A percentile compares a stretch with the other conserved stretches of the same genome.
phyloP scores from a whole-genome alignment of 2,329 filamentous ascomycete species.

The Aspergillus uvarum region DNA sequence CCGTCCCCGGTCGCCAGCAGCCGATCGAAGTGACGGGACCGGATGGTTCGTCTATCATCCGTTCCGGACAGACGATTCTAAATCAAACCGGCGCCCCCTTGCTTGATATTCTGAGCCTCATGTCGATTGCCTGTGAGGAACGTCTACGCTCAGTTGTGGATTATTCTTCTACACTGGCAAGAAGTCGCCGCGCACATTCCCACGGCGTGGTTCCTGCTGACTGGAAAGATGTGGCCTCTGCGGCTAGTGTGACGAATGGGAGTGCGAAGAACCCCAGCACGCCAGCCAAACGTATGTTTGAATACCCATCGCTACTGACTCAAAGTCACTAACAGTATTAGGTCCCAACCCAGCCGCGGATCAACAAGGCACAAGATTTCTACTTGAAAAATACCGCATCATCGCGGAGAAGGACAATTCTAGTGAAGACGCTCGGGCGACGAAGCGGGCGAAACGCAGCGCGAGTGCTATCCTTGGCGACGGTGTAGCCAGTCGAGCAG shows the following conservation, averaged over 20 bases:
- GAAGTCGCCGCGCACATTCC: constrained; percentile 71
- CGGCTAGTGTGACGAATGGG: constrained; percentile 30
- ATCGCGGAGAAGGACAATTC: constrained; percentile 66
- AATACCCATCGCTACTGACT: constrained; percentile 1
- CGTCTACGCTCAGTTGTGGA: constrained; percentile 73
- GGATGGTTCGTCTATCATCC: constrained; percentile 62
- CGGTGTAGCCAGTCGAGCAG: constrained; percentile 50
- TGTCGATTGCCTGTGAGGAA: constrained; percentile 81
- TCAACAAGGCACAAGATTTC: constrained; percentile 44
- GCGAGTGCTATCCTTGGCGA: constrained; percentile 54
- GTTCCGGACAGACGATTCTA: constrained; percentile 68
- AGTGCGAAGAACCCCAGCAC: constrained; percentile 39
- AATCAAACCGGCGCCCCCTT: constrained; percentile 67
- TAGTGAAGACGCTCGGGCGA: constrained; percentile 69
- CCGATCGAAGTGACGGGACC: constrained; percentile 56
- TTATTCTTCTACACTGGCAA: constrained; percentile 70
- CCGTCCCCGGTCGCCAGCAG: constrained; percentile 43
- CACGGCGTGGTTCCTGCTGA: constrained; percentile 76
- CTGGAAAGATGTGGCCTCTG: constrained; percentile 68
- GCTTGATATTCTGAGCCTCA: constrained; percentile 76
- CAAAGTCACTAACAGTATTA: constrained; percentile 23
- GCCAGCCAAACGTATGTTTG: constrained; percentile 42
- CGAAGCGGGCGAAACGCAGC: constrained; percentile 65
- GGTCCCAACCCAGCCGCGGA: constrained; percentile 40
- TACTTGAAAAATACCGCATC: constrained; percentile 57